Percentiles rank a stretch among this genome's conserved stretches.
Evolutionary conservation across 2,329 filamentous ascomycete species (phyloP).

Genomic region (Claviceps lovelessii): DNA sequence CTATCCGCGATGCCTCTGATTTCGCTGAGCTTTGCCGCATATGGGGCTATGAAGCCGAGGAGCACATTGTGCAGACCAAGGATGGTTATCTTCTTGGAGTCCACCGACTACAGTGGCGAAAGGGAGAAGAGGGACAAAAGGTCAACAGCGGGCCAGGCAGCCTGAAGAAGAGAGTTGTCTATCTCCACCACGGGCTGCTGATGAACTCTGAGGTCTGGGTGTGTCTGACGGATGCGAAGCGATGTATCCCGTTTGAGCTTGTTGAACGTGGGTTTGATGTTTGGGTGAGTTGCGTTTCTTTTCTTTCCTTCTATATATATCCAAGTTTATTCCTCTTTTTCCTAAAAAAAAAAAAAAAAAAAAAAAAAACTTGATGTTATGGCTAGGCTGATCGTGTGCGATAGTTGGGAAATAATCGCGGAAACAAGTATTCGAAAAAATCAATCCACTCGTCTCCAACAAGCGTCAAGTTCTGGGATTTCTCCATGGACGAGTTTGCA

Average conservation of each 20-base stretch:
- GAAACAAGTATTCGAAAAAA: slow-evolving; percentile 99
- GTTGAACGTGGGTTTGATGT: slow-evolving; percentile 91
- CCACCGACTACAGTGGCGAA: slow-evolving; percentile 71
- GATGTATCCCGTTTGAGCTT: slow-evolving; percentile 76
- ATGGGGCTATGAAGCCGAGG: slow-evolving; percentile 85
- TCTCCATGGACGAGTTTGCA: slow-evolving; percentile 96
- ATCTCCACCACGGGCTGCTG: slow-evolving; percentile 86
- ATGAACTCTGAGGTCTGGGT: slow-evolving; percentile 99
- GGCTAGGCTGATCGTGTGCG: not conserved
- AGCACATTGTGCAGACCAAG: slow-evolving; percentile 86
- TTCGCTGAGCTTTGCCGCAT: slow-evolving; percentile 88
- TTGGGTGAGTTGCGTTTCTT: slow-evolving; percentile 45
- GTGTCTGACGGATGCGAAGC: slow-evolving; percentile 70
- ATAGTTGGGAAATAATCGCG: slow-evolving; percentile 86
- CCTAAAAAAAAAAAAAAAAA: too few species aligned
- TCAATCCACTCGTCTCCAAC: slow-evolving; percentile 62
- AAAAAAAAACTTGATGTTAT: not conserved
- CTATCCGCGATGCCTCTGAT: slow-evolving; percentile 73
- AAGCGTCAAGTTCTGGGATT: slow-evolving; percentile 79
- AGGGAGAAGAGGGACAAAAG: slow-evolving; percentile 62
- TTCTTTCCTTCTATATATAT: too few species aligned
- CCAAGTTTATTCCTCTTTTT: too few species aligned
- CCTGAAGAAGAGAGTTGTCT: slow-evolving; percentile 71
- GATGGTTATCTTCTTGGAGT: slow-evolving; percentile 88
- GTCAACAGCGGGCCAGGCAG: slow-evolving; percentile 60